A percentile compares a stretch with the other conserved stretches of the same genome.
Evolutionary conservation across 129 eudicot genomes (phyloP).

Genomic region (Tagetes patula): DNA sequence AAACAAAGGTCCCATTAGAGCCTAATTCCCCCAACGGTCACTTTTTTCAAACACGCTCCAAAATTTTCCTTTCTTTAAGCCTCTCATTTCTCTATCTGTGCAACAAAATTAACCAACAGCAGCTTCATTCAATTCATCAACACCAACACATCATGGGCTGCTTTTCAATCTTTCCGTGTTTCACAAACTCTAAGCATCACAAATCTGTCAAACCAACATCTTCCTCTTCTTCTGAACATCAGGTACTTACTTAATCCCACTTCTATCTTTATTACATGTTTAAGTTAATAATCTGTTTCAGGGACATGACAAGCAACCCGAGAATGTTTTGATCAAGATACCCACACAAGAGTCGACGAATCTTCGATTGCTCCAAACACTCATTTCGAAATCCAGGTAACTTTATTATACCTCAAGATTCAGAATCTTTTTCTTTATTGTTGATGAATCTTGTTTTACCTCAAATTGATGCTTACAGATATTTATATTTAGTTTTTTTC

Average conservation of each 20-base stretch:
- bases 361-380: constrained; percentile 14
- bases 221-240: constrained; percentile 19
- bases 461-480: too few species aligned
- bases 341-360: constrained; percentile 37
- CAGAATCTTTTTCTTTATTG: too few species aligned
- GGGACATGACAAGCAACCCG: constrained; percentile 23
- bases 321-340: constrained; percentile 19
- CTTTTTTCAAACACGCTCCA: constrained; percentile 41
- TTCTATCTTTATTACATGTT: neutral
- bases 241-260: constrained; percentile 28
- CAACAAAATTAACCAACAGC: constrained; percentile 11
- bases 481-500: neutral
- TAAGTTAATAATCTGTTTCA: constrained; percentile 19
- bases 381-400: constrained; percentile 40
- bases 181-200: constrained; percentile 35
- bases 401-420: neutral
- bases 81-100: constrained; percentile 14
- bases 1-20: constrained; percentile 32
- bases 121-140: constrained; percentile 19
- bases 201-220: constrained; percentile 11
- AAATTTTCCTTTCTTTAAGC: constrained; percentile 7
- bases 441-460: too few species aligned
- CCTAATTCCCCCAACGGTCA: constrained; percentile 53
- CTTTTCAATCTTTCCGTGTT: constrained; percentile 47
- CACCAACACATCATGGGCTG: constrained; percentile 48